These are phyloP conservation scores for Sarocladium oryzae DNA, from an alignment of 2,329 filamentous ascomycete genomes.

Conservation along the genomic window DNA sequence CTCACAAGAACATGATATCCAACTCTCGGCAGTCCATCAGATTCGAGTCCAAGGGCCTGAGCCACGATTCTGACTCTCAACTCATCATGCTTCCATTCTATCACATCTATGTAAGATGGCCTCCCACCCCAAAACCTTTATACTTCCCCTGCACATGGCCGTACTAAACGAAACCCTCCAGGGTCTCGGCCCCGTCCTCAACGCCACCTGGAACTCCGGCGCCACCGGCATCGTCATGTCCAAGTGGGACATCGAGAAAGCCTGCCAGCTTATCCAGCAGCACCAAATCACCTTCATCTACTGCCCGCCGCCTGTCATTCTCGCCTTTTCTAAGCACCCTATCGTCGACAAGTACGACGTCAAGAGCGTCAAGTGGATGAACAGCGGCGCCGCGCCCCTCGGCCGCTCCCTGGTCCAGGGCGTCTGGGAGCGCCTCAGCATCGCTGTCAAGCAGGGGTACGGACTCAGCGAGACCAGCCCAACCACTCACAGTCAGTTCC, in stretches of 20 bases:
- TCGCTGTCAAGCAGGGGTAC: constrained; percentile 88
- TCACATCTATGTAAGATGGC: constrained; percentile 68
- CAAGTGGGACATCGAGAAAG: constrained; percentile 73
- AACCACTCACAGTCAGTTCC: constrained; percentile 65
- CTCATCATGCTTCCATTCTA: constrained; percentile 83
- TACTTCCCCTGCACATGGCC: not conserved
- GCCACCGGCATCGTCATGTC: constrained; percentile 65
- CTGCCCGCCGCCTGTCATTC: constrained; percentile 76
- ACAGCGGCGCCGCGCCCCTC: constrained; percentile 80
- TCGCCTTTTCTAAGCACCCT: constrained; percentile 75
- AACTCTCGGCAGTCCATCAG: constrained; percentile 55
- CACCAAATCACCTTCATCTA: constrained; percentile 72
- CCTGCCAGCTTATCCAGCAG: constrained; percentile 70
- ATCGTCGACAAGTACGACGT: constrained; percentile 75
- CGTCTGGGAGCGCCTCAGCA: constrained; percentile 65
- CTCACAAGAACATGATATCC: constrained; percentile 73
- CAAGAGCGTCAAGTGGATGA: constrained; percentile 72
- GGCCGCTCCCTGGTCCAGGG: constrained; percentile 73
- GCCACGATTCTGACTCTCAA: constrained; percentile 62
- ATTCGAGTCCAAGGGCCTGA: constrained; percentile 47
- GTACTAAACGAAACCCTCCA: constrained; percentile 9
- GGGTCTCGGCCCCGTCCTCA: constrained; percentile 27
- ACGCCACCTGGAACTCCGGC: constrained; percentile 44
- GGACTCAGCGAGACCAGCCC: constrained; percentile 84
- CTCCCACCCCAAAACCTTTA: not conserved